Evolutionary conservation across 139 green algal genomes (phyloP).

Genomic region (Chlamydomonas sphaeroides): DNA sequence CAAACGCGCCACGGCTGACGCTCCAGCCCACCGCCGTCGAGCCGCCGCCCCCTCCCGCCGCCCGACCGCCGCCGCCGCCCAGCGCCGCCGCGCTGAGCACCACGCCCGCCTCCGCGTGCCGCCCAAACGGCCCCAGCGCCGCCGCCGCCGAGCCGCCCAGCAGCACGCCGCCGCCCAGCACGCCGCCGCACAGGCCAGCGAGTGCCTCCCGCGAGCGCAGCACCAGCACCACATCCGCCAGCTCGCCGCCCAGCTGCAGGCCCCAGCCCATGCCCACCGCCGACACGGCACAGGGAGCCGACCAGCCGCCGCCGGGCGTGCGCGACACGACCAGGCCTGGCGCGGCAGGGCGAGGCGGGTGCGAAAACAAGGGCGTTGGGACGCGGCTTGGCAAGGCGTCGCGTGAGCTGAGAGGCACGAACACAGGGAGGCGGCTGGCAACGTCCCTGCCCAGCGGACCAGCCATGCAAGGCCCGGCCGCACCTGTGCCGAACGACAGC

Average conservation of each 20-base stretch:
- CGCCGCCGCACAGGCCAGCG: conserved; percentile 42
- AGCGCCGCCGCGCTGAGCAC: conserved; percentile 20
- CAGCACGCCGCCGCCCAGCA: conserved; percentile 59
- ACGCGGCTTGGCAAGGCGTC: too few relatives aligned
- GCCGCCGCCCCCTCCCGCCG: neutral
- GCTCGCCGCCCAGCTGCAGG: conserved; percentile 62
- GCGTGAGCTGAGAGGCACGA: too few relatives aligned
- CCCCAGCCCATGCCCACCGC: conserved; percentile 67
- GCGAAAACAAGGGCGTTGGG: too few relatives aligned
- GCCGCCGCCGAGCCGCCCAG: conserved; percentile 59
- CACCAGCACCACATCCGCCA: conserved; percentile 76
- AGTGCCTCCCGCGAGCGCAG: conserved; percentile 34
- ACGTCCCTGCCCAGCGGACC: too few relatives aligned
- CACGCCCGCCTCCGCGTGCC: conserved; percentile 62
- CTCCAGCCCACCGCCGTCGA: conserved; percentile 59
- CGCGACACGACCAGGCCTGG: conserved; percentile 71
- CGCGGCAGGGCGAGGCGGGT: neutral
- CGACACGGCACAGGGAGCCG: conserved; percentile 60
- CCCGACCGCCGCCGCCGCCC: neutral
- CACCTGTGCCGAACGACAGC: conserved; percentile 62
- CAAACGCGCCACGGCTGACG: conserved; percentile 66
- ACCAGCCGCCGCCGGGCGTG: conserved; percentile 54
- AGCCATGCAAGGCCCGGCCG: too few relatives aligned
- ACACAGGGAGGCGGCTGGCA: too few relatives aligned
- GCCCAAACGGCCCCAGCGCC: conserved; percentile 67